Conservation (phyloP, 306 rosid species). For the Acacia melanoxylon region DNA sequence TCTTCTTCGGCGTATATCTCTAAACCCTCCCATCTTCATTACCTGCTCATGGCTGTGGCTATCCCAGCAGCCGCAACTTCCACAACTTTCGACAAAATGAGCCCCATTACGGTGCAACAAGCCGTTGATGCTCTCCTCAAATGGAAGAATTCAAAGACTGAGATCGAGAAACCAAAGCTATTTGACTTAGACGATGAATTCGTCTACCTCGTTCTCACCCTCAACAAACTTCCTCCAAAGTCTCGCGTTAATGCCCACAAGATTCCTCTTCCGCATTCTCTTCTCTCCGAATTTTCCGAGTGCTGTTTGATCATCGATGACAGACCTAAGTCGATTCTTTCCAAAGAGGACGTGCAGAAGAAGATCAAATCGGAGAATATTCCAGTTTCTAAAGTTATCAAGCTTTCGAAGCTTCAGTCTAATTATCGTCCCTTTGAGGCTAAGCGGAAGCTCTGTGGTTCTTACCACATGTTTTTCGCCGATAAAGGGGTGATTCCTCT, state of each 20-base stretch:
- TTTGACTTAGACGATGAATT: conserved; percentile 61
- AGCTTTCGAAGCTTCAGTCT: conserved; percentile 65
- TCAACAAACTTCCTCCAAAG: conserved; percentile 60
- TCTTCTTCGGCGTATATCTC: background rate
- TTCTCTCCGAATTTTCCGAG: conserved; percentile 49
- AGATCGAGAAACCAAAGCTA: conserved; percentile 58
- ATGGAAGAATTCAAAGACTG: conserved; percentile 51
- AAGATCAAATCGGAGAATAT: conserved; percentile 59
- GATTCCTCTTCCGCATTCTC: conserved; percentile 62
- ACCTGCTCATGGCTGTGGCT: conserved; percentile 25
- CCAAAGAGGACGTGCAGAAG: conserved; percentile 49
- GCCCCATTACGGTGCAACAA: conserved; percentile 36
- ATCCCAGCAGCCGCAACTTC: conserved; percentile 23
- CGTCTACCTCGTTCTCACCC: conserved; percentile 58
- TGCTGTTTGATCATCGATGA: conserved; percentile 78
- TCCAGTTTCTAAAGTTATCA: conserved; percentile 61
- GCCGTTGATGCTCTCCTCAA: conserved; percentile 70
- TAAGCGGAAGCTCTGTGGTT: conserved; percentile 71
- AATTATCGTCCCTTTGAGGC: conserved; percentile 79
- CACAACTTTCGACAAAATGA: conserved; percentile 13
- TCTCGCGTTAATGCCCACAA: conserved; percentile 70
- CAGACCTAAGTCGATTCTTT: conserved; percentile 51
- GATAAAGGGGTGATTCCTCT: conserved; percentile 62
- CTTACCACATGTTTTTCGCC: conserved; percentile 67
- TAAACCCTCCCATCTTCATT: background rate